Conservation (phyloP, 306 rosid genomes). For the Macrotyloma uniflorum region DNA sequence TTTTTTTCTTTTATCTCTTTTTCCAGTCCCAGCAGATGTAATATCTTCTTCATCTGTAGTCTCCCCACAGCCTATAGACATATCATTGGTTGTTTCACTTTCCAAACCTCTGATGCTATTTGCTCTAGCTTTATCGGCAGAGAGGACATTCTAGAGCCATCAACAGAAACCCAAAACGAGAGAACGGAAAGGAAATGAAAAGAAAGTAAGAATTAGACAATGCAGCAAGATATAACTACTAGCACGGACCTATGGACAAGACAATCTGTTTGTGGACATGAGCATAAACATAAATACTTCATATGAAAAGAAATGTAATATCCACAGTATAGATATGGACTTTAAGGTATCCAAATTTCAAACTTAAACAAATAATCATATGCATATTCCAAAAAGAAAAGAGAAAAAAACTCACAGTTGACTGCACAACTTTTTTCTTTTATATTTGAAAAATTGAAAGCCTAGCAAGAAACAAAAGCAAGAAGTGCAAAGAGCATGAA, state of each 20-base stretch:
- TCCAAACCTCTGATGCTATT: conserved; percentile 50
- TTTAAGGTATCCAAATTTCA: neutral
- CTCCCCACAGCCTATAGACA: conserved; percentile 41
- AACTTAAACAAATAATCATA: conserved; percentile 15
- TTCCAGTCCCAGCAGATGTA: conserved; percentile 26
- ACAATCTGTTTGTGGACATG: neutral
- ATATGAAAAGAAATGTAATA: conserved; percentile 1
- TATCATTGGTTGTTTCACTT: conserved; percentile 46
- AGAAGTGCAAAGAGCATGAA: neutral
- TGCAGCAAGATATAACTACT: conserved; percentile 26
- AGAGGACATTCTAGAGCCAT: conserved; percentile 55
- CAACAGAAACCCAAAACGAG: conserved; percentile 30
- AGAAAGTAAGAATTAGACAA: conserved; percentile 34
- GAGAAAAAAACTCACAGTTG: neutral
- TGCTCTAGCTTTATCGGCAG: conserved; percentile 45
- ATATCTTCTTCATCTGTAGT: conserved; percentile 44
- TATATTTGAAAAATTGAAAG: no score
- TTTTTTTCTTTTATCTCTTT: conserved; percentile 32
- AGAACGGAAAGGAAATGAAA: neutral
- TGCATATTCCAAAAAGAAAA: conserved; percentile 5
- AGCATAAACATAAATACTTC: conserved; percentile 16
- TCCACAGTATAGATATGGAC: neutral
- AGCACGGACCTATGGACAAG: conserved; percentile 19
- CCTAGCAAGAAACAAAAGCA: neutral
- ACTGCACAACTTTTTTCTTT: neutral